Conservation (phyloP, 208 protist species). For the Angomonas desouzai region DNA sequence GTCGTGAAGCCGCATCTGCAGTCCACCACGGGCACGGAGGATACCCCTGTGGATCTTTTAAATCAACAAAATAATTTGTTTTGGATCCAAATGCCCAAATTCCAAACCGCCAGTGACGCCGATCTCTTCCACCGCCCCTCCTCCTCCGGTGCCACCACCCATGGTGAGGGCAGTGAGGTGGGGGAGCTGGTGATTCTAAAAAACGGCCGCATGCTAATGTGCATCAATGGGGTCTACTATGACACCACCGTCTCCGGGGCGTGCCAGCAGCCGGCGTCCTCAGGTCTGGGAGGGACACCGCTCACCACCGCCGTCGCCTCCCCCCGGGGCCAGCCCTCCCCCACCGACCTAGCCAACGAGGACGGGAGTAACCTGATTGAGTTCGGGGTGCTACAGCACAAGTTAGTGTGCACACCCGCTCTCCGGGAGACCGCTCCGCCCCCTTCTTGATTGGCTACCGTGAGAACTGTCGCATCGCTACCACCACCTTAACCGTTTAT, state of each 20-base stretch:
- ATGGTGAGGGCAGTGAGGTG: constrained; percentile 66
- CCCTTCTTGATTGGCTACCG: neutral
- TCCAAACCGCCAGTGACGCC: constrained; percentile 36
- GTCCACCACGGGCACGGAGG: neutral
- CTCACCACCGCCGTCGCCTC: neutral
- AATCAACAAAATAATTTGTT: constrained; percentile 25
- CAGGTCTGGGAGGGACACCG: neutral
- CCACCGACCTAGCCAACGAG: constrained; percentile 22
- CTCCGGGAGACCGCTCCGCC: constrained; percentile 5
- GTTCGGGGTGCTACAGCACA: constrained; percentile 60
- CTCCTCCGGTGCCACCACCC: constrained; percentile 12
- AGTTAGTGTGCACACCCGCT: constrained; percentile 76
- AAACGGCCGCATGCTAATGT: constrained; percentile 78
- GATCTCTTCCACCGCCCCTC: constrained; percentile 18
- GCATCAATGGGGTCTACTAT: constrained; percentile 71
- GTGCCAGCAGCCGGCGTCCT: constrained; percentile 3
- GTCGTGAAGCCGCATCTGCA: neutral
- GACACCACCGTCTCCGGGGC: constrained; percentile 61
- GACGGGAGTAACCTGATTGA: constrained; percentile 53
- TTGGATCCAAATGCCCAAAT: constrained; percentile 82
- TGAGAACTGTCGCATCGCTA: neutral
- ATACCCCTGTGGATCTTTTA: too few species aligned
- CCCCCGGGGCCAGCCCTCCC: too few species aligned
- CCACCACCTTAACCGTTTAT: too few species aligned
- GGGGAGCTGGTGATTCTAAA: constrained; percentile 75